Evolutionary conservation across 768 basidiomycete species (phyloP), one percentile per base, ranked within the genome.

Genomic region (Austroboletus festivus): DNA sequence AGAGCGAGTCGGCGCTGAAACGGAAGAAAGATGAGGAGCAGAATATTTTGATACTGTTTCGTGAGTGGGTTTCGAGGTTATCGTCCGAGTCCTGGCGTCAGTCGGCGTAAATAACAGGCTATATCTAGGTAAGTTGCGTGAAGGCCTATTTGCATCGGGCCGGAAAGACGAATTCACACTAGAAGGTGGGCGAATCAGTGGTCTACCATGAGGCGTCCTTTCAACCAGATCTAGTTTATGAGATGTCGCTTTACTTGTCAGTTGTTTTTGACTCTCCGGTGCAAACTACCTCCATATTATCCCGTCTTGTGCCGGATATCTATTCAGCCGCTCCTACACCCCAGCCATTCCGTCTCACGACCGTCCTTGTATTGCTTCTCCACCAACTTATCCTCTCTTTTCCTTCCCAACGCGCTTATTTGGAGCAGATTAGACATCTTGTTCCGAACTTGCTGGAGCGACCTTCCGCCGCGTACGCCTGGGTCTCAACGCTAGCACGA

Each of bases 31-130:
- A 87, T 37, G 71, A 71, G 8, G 81, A 85, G 60, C 80, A 82
- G 49, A 89, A 89, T 56, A 65, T 87, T 10, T 68, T 88, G 23
- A 88, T 89, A 28, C 59, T 85, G n/a, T 82, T 89, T 55, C 77
- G 88, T 89, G 54, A 63, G 84, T 71, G 16, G 13, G 18, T 13
- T 43, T 23, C 50, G 21, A 10, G 39, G 13, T 15, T 2, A 18
- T 19, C 12, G 10, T 9, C 35, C 51, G n/a, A n/a, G n/a, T 46
- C 23, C 19, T 3, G 20, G 3, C 11, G 30, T 24, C 5, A n/a
- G n/a, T n/a, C n/a, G n/a, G 16, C 44, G n/a, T 44, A 18, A 49
- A 38, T 30, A 37, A 46, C 37, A 3, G 34, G 22, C 19, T 41
- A 5, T 26, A 35, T 47, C 2, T 48, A 90, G 88, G 87, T 37